Conservation (phyloP, 2,329 filamentous ascomycete species). For the Paradendryphiella salina region DNA sequence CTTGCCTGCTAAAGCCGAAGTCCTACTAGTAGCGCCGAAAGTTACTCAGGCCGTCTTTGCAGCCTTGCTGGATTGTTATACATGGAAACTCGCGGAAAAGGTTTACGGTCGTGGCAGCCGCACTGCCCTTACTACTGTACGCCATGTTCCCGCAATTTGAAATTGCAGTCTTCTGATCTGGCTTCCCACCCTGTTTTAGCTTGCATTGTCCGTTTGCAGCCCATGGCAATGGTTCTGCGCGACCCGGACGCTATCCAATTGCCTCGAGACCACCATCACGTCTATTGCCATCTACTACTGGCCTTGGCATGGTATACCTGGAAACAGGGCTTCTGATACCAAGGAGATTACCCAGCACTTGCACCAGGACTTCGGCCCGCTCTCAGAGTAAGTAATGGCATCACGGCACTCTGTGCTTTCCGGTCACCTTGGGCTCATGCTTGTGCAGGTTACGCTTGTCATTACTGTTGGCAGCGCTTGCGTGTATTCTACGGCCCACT, state of each 20-base stretch:
- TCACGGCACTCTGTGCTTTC: conserved; percentile 4
- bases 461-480: conserved; percentile 74
- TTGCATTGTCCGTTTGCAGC: conserved; percentile 71
- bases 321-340: conserved; percentile 21
- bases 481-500: conserved; percentile 85
- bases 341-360: conserved; percentile 40
- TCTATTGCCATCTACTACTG: conserved; percentile 76
- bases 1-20: conserved; percentile 62
- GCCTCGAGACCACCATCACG: conserved; percentile 86
- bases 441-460: conserved; percentile 54
- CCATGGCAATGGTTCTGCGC: conserved; percentile 98
- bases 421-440: conserved; percentile 25
- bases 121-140: conserved; percentile 70
- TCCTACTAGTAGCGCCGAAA: conserved; percentile 74
- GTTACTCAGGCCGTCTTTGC: conserved; percentile 76
- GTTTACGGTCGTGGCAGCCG: conserved; percentile 70
- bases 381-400: conserved; percentile 33
- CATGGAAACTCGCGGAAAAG: conserved; percentile 76
- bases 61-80: conserved; percentile 79
- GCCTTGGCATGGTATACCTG: conserved; percentile 68
- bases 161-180: conserved; percentile 25
- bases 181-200: conserved; percentile 51
- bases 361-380: conserved; percentile 34
- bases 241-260: conserved; percentile 91
- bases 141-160: conserved; percentile 41